phyloP scores from a whole-genome alignment of 1,139 yeast genomes.

The Wickerhamiella infanticola region DNA sequence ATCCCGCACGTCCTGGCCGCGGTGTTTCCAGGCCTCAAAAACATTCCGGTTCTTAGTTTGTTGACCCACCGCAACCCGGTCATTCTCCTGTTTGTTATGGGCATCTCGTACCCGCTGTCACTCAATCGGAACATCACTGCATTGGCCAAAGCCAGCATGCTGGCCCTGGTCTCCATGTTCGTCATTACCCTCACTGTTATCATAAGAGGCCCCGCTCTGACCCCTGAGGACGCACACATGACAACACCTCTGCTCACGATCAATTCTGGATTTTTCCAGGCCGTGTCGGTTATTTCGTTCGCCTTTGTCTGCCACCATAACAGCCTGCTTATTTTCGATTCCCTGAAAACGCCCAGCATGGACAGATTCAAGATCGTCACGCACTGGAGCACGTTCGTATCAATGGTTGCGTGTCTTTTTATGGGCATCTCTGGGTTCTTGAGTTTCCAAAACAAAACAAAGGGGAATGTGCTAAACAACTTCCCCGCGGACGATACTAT shows the following conservation, averaged over 20 bases:
- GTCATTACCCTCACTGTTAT: conserved; percentile 63
- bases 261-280: conserved; percentile 62
- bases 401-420: conserved; percentile 61
- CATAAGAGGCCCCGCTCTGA: conserved; percentile 49
- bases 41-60: conserved; percentile 31
- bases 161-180: conserved; percentile 75
- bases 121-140: conserved; percentile 69
- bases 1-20: conserved; percentile 77
- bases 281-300: conserved; percentile 80
- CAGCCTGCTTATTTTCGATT: conserved; percentile 75
- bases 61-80: conserved; percentile 51
- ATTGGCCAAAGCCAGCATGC: conserved; percentile 73
- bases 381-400: conserved; percentile 68
- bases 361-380: conserved; percentile 62
- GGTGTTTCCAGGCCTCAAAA: conserved; percentile 37
- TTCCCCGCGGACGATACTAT: conserved; percentile 54
- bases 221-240: conserved; percentile 13
- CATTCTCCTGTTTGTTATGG: conserved; percentile 51
- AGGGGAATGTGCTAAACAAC: conserved; percentile 77
- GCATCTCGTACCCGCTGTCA: conserved; percentile 72
- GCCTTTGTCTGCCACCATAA: conserved; percentile 94
- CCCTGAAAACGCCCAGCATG: conserved; percentile 60
- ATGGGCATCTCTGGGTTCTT: conserved; percentile 73
- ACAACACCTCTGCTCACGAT: conserved; percentile 35
- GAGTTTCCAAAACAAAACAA: conserved; percentile 61